These are phyloP conservation scores for Hibiscus trionum DNA, from an alignment of 345 rosid species.

Conservation along the genomic window DNA sequence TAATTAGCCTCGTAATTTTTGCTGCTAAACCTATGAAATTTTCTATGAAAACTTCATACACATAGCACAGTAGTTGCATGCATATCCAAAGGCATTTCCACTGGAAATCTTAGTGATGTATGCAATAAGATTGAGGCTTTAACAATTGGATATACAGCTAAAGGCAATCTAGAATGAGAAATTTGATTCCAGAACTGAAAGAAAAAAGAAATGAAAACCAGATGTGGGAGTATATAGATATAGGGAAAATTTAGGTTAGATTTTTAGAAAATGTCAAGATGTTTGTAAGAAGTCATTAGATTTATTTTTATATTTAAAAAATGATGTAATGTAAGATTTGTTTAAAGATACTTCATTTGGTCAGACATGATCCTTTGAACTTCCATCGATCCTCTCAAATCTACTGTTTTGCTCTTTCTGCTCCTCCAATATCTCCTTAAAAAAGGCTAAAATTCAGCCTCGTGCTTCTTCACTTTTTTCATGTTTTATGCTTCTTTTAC, in stretches of 20 bases:
- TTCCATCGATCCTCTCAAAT: slow-evolving; percentile 23
- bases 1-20: not conserved
- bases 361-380: slow-evolving; percentile 29
- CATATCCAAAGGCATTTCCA: slow-evolving; percentile 18
- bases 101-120: slow-evolving; percentile 28
- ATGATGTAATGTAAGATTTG: slow-evolving; percentile 30
- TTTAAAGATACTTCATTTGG: slow-evolving; percentile 22
- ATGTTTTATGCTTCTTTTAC: slow-evolving; percentile 8
- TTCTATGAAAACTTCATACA: not conserved
- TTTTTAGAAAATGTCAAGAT: slow-evolving; percentile 6
- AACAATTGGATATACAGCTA: slow-evolving; percentile 14
- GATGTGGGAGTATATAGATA: slow-evolving; percentile 26
- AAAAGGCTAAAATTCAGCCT: slow-evolving; percentile 41
- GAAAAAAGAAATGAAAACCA: not conserved
- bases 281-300: slow-evolving; percentile 14
- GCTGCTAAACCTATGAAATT: not conserved
- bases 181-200: slow-evolving; percentile 17
- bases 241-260: slow-evolving; percentile 19
- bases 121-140: slow-evolving; percentile 27
- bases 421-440: slow-evolving; percentile 39
- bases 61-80: slow-evolving; percentile 16
- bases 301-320: slow-evolving; percentile 9
- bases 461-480: slow-evolving; percentile 36
- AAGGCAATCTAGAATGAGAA: slow-evolving; percentile 2
- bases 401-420: slow-evolving; percentile 19